phyloP scores from a whole-genome alignment of 306 rosid genomes.

The Lathyrus tuberosus region DNA sequence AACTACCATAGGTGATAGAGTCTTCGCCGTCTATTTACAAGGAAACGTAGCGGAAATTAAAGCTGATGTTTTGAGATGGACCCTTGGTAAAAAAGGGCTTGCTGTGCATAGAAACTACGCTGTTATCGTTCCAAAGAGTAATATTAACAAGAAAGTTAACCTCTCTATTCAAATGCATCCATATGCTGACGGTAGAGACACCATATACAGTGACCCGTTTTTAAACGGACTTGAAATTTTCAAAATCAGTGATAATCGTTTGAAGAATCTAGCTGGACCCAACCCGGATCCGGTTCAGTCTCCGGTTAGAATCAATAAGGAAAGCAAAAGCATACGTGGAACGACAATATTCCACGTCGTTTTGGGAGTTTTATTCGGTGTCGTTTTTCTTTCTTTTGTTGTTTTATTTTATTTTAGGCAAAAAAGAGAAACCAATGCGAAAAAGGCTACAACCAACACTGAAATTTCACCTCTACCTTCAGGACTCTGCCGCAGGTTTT shows the following conservation, averaged over 20 bases:
- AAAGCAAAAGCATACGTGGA: neutral
- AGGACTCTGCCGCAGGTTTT: slow-evolving; percentile 44
- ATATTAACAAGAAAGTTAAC: slow-evolving; percentile 16
- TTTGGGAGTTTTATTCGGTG: slow-evolving; percentile 20
- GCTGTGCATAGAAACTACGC: slow-evolving; percentile 40
- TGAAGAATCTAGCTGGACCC: slow-evolving; percentile 43
- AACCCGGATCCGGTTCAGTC: slow-evolving; percentile 47
- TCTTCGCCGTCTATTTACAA: no score
- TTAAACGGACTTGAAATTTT: slow-evolving; percentile 60
- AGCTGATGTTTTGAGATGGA: slow-evolving; percentile 36
- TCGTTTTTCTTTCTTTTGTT: neutral
- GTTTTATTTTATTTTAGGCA: neutral
- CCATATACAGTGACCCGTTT: neutral
- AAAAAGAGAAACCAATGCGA: neutral
- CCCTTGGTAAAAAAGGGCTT: neutral
- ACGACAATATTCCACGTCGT: neutral
- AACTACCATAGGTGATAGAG: no score
- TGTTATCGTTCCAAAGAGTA: neutral
- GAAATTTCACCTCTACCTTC: slow-evolving; percentile 36
- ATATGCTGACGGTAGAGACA: accelerated
- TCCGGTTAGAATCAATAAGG: no score
- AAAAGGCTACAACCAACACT: neutral
- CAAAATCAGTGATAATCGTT: slow-evolving; percentile 27
- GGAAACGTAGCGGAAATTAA: neutral
- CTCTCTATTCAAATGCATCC: slow-evolving; percentile 40